Base-by-base conservation (phyloP, 768 basidiomycete species). In the Lentinula sp. region DNA sequence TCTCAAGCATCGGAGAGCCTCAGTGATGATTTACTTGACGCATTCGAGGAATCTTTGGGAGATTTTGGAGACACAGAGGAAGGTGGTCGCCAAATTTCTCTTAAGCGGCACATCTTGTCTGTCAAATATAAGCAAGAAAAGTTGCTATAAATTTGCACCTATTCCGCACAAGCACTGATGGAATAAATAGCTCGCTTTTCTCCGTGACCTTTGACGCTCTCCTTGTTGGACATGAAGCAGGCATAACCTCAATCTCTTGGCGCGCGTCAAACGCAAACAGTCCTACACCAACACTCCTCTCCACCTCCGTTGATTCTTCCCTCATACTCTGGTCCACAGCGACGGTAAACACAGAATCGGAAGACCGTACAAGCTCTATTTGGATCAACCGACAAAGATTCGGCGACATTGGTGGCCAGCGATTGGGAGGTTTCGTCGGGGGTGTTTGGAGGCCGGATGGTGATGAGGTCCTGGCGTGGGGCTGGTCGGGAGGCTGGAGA, bases 401-500 rank as follows among this genome's bases (percentile, higher is more conserved):
- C 69, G 97, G 97, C 28, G 94, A 98, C 63, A 82, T 98, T 56
- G 93, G 93, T n/a, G 91, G 91, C 18, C 85, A 95, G 76, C 78
- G 95, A 67, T 77, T 92, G 4, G 88, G 97, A 43, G 96, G 95
- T 0, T 98, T 99, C 70, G 88, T 95, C 45, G 95, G 95, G 2
- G 94, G 90, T 0, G 65, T 93, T 5, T 99, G 95, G 95, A 84
- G 81, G 1, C 71, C 69, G 32, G 70, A 76, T 16, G 88, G 88
- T 0, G 67, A 71, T 23, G 86, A 91, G 45, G 88, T 84, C 0
- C 67, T 96, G 16, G 91, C 90, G 2, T 91, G 88, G 84, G 95
- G 95, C 0, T 99, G 97, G 97, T 86, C 86, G 53, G 97, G 97
- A 35, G 90, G 93, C 0, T 95, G 93, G 89, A 81, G 96, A 66